Evolutionary conservation across 2,329 filamentous ascomycete species (phyloP), one percentile per base, ranked within the genome.

Genomic region (Ascochyta rabiei): DNA sequence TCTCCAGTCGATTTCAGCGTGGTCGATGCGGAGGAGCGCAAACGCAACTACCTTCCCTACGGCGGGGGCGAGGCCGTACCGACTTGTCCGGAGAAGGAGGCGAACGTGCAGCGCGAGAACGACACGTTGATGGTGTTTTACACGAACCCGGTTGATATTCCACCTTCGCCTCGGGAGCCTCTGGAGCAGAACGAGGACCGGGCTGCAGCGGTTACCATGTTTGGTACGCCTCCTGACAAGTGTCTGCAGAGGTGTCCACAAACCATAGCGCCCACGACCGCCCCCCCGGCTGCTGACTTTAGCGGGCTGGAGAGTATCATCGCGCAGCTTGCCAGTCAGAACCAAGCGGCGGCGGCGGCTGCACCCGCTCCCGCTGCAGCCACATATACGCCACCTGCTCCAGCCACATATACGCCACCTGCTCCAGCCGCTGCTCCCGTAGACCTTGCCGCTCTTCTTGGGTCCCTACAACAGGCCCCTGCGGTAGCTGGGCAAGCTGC

Each of bases 121-220:
- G 73, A 72, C 42, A 81, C 76, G 19, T 66, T 82, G 24, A 75
- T 81, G 67, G 79, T 80, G 10, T 76, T 77, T 62, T 82, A 82
- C 61, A 67, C 71, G 7, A 69, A 75, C 48, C 64, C 70, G 8
- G 73, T 70, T 24, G 79, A 81, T 49, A 80, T 81, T 45, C 80
- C 80, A 10, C 64, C 77, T 0, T 77, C 74, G 50, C 80, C 80
- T 1, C 72, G 75, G 24, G 80, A 81, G 31, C 79, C 79, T 13
- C 47, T 68, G 2, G 74, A 80, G 49, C 68, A 75, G 30, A 66
- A 48, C 10, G 61, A 63, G 43, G 62, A 64, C 12, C 30, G 50
- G 15, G 43, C 59, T 6, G 39, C 60, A 19, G 30, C 56, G 28
- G 60, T 55, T 5, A 73, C 68, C 19, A 58, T 70, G 5, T 80